Base-by-base conservation (phyloP, 768 basidiomycete genomes). In the Mycena maculata region DNA sequence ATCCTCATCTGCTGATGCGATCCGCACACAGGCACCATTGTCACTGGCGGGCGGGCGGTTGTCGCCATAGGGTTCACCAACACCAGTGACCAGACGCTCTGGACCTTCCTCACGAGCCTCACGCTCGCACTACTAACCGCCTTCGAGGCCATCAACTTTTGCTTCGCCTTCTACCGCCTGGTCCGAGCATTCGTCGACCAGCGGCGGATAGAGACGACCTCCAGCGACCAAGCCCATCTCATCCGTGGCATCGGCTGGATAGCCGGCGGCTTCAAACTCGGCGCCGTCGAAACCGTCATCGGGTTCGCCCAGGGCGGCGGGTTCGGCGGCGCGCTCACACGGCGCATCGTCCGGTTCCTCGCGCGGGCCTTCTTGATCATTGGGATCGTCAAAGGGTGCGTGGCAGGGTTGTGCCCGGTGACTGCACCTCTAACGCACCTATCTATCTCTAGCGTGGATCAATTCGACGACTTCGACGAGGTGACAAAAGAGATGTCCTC, bases 321-420 rank as follows among this genome's bases (percentile, higher is more conserved):
- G 10, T 92, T 92, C 71, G 85, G 82, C 1, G 70, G 84, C 12
- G 77, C 82, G 1, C 68, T 94, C 16, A 80, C 84, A 11, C 82
- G 93, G 39, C 85, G 92, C 18, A 78, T 88, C 23, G 65, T 94
- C 38, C 82, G 90, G 47, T 76, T 90, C 56, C 41, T 89, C 13
- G 82, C 83, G 3, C 82, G 91, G 49, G 84, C 81, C 0, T 83
- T 78, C 69, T 73, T 94, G 22, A 84, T 87, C 63, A 83, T 90
- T 60, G 93, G 92, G 20, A 68, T 89, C 23, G 77, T 88, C 30
- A 89, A 89, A 79, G 92, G 92, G 92, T 92, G 66, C 61, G 88
- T 77, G 22, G 0, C 28, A 64, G 15, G 41, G 31, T 55, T 42
- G 36, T 57, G 53, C 20, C 60, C 44, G 8, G 18, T 30, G 2